These are phyloP conservation scores for Serendipita sp. DNA, from an alignment of 768 basidiomycete species.

Conservation along the genomic window DNA sequence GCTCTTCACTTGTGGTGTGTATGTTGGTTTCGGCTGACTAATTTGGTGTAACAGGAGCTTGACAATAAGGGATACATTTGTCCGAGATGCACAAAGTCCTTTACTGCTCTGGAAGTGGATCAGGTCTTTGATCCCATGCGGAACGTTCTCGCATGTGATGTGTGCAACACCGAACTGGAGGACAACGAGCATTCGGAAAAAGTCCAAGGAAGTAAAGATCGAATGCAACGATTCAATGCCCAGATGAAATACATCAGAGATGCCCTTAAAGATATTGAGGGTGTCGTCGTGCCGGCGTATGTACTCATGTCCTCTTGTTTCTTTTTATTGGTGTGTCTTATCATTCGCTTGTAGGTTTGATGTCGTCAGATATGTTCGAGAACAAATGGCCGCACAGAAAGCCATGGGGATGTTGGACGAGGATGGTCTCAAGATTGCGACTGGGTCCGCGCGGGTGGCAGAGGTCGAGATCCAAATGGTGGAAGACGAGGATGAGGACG, in stretches of 20 bases:
- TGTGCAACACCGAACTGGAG: constrained; percentile 66
- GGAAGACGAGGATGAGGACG: constrained; percentile 79
- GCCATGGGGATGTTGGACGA: constrained; percentile 31
- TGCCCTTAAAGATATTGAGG: constrained; percentile 76
- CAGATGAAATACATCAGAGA: constrained; percentile 81
- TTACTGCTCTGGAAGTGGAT: constrained; percentile 73
- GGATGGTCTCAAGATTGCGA: constrained; percentile 53
- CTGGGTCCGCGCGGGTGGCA: constrained; percentile 36
- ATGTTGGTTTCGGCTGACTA: background rate
- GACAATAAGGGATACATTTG: constrained; percentile 98
- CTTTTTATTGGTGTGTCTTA: background rate
- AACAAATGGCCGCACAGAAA: constrained; percentile 39
- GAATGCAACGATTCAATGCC: constrained; percentile 89
- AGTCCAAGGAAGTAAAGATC: constrained; percentile 72
- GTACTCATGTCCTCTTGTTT: constrained; percentile 18
- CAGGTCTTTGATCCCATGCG: constrained; percentile 58
- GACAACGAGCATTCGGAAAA: constrained; percentile 87
- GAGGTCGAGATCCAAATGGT: constrained; percentile 77
- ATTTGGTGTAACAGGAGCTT: constrained; percentile 54
- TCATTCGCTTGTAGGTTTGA: constrained; percentile 42
- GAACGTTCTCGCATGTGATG: constrained; percentile 67
- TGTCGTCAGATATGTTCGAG: constrained; percentile 67
- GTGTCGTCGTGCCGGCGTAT: constrained; percentile 69
- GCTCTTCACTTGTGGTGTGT: no score
- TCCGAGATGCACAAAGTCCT: constrained; percentile 70